Evolutionary conservation across 1,284 basidiomycete species (phyloP).

Genomic region (Grifola frondosa): DNA sequence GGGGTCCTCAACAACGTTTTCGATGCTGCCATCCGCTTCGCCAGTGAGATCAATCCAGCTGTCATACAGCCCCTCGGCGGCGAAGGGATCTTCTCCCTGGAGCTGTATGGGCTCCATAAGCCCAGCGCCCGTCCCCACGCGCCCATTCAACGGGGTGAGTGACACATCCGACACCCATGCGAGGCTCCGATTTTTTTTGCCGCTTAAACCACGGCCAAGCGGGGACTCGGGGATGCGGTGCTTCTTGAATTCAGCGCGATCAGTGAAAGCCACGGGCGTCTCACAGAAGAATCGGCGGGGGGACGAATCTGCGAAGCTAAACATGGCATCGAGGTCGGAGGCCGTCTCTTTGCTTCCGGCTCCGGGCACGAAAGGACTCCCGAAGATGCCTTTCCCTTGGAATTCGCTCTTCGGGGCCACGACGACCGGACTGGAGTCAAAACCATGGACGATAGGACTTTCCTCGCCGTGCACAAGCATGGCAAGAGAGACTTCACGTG

Average conservation of each 20-base stretch:
- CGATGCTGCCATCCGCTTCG: slow-evolving; percentile 5
- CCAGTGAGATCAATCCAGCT: slow-evolving; percentile 20
- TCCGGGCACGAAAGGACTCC: slow-evolving; percentile 25
- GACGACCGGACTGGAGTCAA: slow-evolving; percentile 36
- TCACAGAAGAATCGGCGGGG: slow-evolving; percentile 30
- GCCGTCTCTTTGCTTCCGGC: slow-evolving; percentile 16
- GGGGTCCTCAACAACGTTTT: neutral
- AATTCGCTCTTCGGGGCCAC: slow-evolving; percentile 30
- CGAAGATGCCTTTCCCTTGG: slow-evolving; percentile 32
- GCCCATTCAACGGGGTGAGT: slow-evolving; percentile 5
- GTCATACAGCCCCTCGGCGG: slow-evolving; percentile 13
- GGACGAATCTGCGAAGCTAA: slow-evolving; percentile 16
- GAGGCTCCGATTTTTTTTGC: slow-evolving; percentile 7
- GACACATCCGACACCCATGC: slow-evolving; percentile 7
- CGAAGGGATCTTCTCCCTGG: slow-evolving; percentile 22
- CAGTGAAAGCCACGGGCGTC: slow-evolving; percentile 26
- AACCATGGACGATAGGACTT: slow-evolving; percentile 39
- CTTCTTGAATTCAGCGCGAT: slow-evolving; percentile 22
- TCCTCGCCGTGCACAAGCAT: slow-evolving; percentile 49
- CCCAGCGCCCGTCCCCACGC: slow-evolving; percentile 6
- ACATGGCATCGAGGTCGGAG: slow-evolving; percentile 12
- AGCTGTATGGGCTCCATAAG: slow-evolving; percentile 24
- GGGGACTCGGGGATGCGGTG: slow-evolving; percentile 28
- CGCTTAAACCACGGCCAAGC: slow-evolving; percentile 10
- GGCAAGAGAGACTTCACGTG: slow-evolving; percentile 61